Conservation (phyloP, 2,329 filamentous ascomycete genomes). For the Colletotrichum godetiae region DNA sequence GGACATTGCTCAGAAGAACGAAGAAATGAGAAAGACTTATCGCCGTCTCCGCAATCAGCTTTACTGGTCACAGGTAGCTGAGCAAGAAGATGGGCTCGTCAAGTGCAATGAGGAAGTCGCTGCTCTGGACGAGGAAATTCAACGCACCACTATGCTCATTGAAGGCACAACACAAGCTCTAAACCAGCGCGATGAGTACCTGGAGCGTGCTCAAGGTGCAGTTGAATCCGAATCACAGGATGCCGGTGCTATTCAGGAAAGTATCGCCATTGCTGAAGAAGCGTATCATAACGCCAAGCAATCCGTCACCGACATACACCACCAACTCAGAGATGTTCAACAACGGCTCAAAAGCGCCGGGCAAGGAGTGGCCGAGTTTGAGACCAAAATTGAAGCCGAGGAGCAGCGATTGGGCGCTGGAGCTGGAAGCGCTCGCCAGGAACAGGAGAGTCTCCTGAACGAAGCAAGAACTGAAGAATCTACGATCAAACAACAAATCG, state of each 20-base stretch:
- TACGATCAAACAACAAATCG: slow-evolving; percentile 32
- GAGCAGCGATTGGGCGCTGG: slow-evolving; percentile 71
- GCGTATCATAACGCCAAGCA: slow-evolving; percentile 64
- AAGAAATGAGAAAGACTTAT: slow-evolving; percentile 65
- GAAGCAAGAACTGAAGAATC: slow-evolving; percentile 39
- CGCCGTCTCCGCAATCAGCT: slow-evolving; percentile 73
- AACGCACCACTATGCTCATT: slow-evolving; percentile 55
- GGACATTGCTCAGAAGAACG: slow-evolving; percentile 49
- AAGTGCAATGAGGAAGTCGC: slow-evolving; percentile 42
- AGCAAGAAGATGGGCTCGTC: slow-evolving; percentile 71
- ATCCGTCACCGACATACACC: slow-evolving; percentile 68
- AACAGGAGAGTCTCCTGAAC: slow-evolving; percentile 46
- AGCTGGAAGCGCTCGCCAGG: slow-evolving; percentile 75
- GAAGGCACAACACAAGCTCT: slow-evolving; percentile 53
- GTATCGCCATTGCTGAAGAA: slow-evolving; percentile 34
- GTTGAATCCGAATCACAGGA: slow-evolving; percentile 12
- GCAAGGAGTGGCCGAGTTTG: slow-evolving; percentile 55
- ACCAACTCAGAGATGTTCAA: slow-evolving; percentile 70
- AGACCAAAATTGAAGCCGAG: slow-evolving; percentile 65
- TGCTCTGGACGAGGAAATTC: slow-evolving; percentile 49
- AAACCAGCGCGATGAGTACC: slow-evolving; percentile 21
- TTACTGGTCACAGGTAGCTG: slow-evolving; percentile 88
- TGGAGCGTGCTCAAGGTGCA: slow-evolving; percentile 7
- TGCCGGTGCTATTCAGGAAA: slow-evolving; percentile 2
- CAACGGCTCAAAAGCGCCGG: slow-evolving; percentile 66